Percentiles rank a stretch among this genome's conserved stretches.
Evolutionary conservation across 2,329 filamentous ascomycete species (phyloP).

Genomic region (Rhynchosporium secalis): DNA sequence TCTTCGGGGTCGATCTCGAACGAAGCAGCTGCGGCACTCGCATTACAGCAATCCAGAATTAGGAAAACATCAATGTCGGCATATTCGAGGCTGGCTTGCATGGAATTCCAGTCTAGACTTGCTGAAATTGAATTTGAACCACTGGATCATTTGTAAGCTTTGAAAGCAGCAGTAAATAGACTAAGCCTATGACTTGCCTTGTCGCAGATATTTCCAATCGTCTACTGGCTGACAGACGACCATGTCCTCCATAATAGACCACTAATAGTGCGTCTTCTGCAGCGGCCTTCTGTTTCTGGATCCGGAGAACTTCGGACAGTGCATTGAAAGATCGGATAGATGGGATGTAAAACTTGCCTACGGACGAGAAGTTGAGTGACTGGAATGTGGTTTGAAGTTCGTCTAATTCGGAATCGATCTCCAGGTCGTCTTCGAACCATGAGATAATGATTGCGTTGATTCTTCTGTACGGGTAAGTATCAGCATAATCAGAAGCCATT

Average conservation of each 20-base stretch:
- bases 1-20: neutral
- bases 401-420: neutral
- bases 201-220: neutral
- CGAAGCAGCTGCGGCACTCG: slow-evolving; percentile 1
- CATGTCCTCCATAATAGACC: slow-evolving; percentile 4
- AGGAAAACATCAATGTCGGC: neutral
- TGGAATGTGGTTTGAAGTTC: neutral
- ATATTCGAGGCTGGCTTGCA: slow-evolving; percentile 5
- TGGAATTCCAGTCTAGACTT: neutral
- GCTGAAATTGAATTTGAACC: neutral
- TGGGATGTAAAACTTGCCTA: neutral
- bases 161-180: too few relatives aligned
- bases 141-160: neutral
- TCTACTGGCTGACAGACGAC: neutral
- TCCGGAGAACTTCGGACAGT: neutral
- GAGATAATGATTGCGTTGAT: slow-evolving; percentile 1
- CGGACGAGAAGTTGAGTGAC: neutral
- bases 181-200: neutral
- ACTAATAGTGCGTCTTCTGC: neutral
- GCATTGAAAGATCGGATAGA: neutral
- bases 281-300: neutral
- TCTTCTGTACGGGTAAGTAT: neutral
- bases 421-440: slow-evolving; percentile 6
- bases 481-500: too few relatives aligned
- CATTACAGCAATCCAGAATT: slow-evolving; percentile 6